Percentiles rank a stretch among this genome's conserved stretches.
phyloP scores from a whole-genome alignment of 768 basidiomycete genomes.

The Cytidiella melzeri region DNA sequence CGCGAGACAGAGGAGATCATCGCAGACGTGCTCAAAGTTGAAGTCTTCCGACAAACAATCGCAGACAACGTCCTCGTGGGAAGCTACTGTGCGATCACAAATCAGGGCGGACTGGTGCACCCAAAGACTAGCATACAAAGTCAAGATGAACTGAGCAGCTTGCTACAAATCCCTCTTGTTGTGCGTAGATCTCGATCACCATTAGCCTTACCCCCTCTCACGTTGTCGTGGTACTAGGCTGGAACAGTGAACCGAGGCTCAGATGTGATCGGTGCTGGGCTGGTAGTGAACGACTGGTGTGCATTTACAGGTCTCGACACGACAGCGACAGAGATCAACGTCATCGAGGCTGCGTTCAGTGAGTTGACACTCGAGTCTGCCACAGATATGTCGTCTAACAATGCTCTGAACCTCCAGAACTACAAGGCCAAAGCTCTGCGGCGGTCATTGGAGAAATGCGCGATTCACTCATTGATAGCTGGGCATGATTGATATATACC shows the following conservation, averaged over 20 bases:
- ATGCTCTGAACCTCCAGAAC: conserved; percentile 29
- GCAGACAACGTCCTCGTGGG: conserved; percentile 97
- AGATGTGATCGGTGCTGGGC: conserved; percentile 94
- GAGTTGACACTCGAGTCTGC: conserved; percentile 31
- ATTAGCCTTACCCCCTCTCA: too few species aligned
- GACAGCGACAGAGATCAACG: conserved; percentile 98
- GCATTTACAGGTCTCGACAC: conserved; percentile 99
- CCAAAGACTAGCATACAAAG: conserved; percentile 96
- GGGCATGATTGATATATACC: conserved; percentile 53
- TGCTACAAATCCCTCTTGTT: conserved; percentile 92
- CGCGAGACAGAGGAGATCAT: conserved; percentile 99
- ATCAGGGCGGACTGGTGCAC: conserved; percentile 97
- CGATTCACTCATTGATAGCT: conserved; percentile 65
- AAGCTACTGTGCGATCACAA: conserved; percentile 90
- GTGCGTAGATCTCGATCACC: too few species aligned
- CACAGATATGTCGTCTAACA: neutral
- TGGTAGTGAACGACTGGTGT: conserved; percentile 99
- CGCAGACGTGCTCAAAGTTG: conserved; percentile 97
- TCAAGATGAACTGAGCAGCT: conserved; percentile 91
- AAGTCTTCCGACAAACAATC: conserved; percentile 96
- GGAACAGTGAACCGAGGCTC: conserved; percentile 98
- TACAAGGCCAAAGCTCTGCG: conserved; percentile 48
- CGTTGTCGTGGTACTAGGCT: conserved; percentile 45
- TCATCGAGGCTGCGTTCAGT: conserved; percentile 98
- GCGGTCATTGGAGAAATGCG: conserved; percentile 58